phyloP scores from a whole-genome alignment of 805 yeast species.

The Candida glaebosa region DNA sequence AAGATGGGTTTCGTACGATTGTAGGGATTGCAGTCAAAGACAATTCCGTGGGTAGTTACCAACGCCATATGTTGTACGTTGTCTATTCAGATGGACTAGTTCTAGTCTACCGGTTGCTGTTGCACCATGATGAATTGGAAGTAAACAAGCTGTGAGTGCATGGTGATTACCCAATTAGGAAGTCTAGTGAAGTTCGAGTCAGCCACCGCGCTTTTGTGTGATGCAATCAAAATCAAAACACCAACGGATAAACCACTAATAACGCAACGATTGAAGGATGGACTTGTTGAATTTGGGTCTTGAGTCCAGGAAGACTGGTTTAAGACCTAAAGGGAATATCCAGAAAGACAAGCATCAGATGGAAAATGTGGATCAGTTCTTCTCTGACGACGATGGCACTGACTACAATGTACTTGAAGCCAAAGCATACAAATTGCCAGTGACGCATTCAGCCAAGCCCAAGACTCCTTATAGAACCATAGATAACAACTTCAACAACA shows the following conservation, averaged over 20 bases:
- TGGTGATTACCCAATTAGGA: constrained; percentile 9
- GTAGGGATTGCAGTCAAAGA: constrained; percentile 29
- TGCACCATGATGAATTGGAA: not conserved
- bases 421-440: not conserved
- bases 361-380: constrained; percentile 70
- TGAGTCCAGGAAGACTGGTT: constrained; percentile 65
- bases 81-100: constrained; percentile 33
- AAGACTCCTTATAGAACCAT: constrained; percentile 1
- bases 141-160: not conserved
- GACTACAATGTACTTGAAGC: constrained; percentile 3
- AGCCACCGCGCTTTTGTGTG: constrained; percentile 12
- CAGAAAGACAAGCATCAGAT: constrained; percentile 56
- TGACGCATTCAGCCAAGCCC: constrained; percentile 1
- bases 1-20: constrained; percentile 28
- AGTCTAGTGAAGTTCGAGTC: constrained; percentile 10
- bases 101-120: constrained; percentile 16
- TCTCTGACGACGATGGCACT: constrained; percentile 45
- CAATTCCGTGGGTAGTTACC: constrained; percentile 16
- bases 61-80: constrained; percentile 29
- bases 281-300: constrained; percentile 49
- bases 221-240: too few relatives aligned
- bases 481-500: constrained; percentile 16
- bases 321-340: constrained; percentile 44
- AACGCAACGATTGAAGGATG: constrained; percentile 18
- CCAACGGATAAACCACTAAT: not conserved